phyloP scores from a whole-genome alignment of 805 yeast species.

The Starmerella asiatica region DNA sequence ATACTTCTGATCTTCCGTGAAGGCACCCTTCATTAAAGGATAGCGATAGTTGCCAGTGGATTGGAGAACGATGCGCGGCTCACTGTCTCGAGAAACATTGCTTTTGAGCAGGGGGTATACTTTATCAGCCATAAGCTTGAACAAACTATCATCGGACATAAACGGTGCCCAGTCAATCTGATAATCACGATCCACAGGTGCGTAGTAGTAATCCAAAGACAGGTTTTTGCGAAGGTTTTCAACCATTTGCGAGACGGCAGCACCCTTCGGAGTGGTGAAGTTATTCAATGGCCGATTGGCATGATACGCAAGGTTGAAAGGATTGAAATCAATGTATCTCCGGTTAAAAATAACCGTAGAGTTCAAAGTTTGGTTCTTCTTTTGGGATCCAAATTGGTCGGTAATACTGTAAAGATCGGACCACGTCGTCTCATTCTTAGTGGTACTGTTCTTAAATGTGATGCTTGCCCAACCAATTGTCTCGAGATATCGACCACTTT shows the following conservation, averaged over 20 bases:
- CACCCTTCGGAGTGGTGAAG: conserved; percentile 48
- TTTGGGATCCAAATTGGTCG: too few species aligned
- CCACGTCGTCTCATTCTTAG: too few species aligned
- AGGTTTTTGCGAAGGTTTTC: conserved; percentile 34
- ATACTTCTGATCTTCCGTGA: conserved; percentile 64
- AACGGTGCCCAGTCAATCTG: conserved; percentile 55
- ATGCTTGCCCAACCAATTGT: conserved; percentile 78
- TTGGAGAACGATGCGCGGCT: conserved; percentile 43
- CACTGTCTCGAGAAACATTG: conserved; percentile 23
- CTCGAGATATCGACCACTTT: conserved; percentile 86
- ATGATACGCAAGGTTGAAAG: conserved; percentile 57
- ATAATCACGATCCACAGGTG: conserved; percentile 52
- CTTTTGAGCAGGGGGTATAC: conserved; percentile 35
- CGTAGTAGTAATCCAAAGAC: conserved; percentile 42
- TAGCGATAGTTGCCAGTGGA: conserved; percentile 84
- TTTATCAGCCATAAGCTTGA: conserved; percentile 41
- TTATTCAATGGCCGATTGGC: conserved; percentile 25
- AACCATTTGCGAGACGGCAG: conserved; percentile 35
- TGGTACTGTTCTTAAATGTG: conserved; percentile 17
- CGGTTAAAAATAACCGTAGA: conserved; percentile 34
- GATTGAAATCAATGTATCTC: conserved; percentile 71
- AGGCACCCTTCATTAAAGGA: conserved; percentile 73
- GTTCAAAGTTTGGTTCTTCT: too few species aligned
- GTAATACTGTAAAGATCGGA: too few species aligned
- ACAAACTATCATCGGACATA: conserved; percentile 43